Percentiles rank a stretch among this genome's conserved stretches.
Evolutionary conservation across 768 basidiomycete genomes (phyloP).

Genomic region (Auricularia sp.): DNA sequence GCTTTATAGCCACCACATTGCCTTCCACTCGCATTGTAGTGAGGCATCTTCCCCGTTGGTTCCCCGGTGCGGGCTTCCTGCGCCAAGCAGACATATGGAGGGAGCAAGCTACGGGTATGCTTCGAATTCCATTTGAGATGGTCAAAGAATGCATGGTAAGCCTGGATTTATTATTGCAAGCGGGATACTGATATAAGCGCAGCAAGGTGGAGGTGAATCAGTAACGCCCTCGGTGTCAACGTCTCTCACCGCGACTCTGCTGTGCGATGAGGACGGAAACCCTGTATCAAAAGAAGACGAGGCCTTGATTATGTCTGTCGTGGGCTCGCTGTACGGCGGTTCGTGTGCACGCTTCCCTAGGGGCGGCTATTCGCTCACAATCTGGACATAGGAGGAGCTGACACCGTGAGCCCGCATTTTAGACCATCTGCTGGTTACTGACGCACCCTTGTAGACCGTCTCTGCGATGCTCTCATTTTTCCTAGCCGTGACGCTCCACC

Average conservation of each 20-base stretch:
- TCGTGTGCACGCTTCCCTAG: neutral
- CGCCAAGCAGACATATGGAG: slow-evolving; percentile 9
- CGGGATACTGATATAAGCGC: neutral
- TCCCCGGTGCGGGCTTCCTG: slow-evolving; percentile 17
- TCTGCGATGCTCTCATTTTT: slow-evolving; percentile 8
- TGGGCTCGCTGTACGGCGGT: neutral
- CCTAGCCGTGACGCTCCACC: slow-evolving; percentile 18
- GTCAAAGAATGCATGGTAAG: slow-evolving; percentile 11
- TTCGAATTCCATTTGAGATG: slow-evolving; percentile 7
- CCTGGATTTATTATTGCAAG: neutral
- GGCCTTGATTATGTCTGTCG: neutral
- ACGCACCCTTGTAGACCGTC: slow-evolving; percentile 7
- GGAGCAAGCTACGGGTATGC: neutral
- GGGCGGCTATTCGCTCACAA: neutral
- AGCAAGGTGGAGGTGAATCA: neutral
- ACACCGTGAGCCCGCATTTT: neutral
- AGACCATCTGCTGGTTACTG: neutral
- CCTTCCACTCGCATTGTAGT: slow-evolving; percentile 8
- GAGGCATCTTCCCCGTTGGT: slow-evolving; percentile 15
- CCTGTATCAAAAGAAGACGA: neutral
- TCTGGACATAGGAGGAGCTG: neutral
- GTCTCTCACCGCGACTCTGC: neutral
- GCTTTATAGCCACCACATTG: no score
- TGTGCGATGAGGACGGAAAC: neutral
- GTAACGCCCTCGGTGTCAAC: neutral